Conservation (phyloP, 1,284 basidiomycete genomes). For the Exobasidium rhododendri region DNA sequence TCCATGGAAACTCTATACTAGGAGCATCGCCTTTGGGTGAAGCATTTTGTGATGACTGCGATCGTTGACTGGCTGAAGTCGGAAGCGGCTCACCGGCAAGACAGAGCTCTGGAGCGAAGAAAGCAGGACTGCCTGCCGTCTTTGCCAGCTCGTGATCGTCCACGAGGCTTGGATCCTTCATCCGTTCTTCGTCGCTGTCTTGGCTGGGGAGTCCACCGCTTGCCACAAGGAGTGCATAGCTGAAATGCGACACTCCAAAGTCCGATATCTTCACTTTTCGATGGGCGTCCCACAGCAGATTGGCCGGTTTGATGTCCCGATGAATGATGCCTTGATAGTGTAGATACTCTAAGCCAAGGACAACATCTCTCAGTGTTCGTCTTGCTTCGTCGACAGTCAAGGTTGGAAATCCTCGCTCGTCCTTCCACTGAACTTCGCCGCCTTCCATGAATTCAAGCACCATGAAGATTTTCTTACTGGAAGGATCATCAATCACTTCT, state of each 20-base stretch:
- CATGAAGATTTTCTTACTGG: constrained; percentile 87
- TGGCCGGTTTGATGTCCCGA: constrained; percentile 98
- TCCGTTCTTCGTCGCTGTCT: constrained; percentile 49
- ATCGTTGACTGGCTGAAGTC: background rate
- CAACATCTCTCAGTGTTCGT: constrained; percentile 83
- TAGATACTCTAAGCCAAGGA: constrained; percentile 88
- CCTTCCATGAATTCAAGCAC: constrained; percentile 94
- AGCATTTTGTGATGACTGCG: background rate
- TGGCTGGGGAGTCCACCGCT: constrained; percentile 40
- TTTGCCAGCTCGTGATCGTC: constrained; percentile 85
- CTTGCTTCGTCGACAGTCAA: constrained; percentile 78
- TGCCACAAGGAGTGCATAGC: constrained; percentile 63
- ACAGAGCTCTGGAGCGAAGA: constrained; percentile 93
- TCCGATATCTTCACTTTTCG: constrained; percentile 89
- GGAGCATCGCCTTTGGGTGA: background rate
- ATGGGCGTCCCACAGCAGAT: constrained; percentile 80
- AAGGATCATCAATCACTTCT: constrained; percentile 92
- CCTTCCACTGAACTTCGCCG: constrained; percentile 87
- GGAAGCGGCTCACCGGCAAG: constrained; percentile 42
- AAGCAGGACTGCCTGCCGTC: constrained; percentile 95
- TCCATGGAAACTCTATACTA: constrained; percentile 16
- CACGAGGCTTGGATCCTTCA: constrained; percentile 62
- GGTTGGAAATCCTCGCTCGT: constrained; percentile 61
- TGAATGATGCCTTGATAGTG: constrained; percentile 98
- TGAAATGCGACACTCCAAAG: constrained; percentile 95